phyloP scores from a whole-genome alignment of 306 rosid genomes.

The Prunus mira region DNA sequence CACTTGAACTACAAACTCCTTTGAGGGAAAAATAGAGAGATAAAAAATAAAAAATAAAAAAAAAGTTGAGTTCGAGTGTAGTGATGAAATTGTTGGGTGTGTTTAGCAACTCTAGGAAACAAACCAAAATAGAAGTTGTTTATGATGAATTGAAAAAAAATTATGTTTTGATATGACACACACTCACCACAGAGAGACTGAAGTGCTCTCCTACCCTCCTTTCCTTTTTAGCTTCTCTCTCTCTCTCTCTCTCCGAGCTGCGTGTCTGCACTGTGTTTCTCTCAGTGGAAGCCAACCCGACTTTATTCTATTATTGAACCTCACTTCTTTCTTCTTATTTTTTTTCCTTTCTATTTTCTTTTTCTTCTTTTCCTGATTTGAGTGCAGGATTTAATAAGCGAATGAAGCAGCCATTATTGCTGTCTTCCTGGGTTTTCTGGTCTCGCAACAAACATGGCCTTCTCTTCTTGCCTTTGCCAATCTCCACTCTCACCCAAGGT shows the following conservation, averaged over 20 bases:
- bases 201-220: neutral
- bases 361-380: neutral
- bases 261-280: conserved; percentile 14
- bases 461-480: conserved; percentile 44
- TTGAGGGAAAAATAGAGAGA: no score
- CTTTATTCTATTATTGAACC: neutral
- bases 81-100: no score
- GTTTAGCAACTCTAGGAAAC: no score
- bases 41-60: no score
- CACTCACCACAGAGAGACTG: no score
- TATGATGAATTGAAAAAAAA: no score
- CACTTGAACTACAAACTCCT: no score
- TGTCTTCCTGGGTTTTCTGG: conserved; percentile 28
- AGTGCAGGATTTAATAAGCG: conserved; percentile 13
- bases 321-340: neutral
- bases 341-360: neutral
- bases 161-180: no score
- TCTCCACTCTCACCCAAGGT: conserved; percentile 60
- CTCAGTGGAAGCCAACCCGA: conserved; percentile 9
- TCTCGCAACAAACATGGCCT: conserved; percentile 47
- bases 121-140: no score
- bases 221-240: neutral
- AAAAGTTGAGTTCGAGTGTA: no score
- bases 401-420: conserved; percentile 44
- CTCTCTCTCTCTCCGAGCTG: neutral